A percentile compares a stretch with the other conserved stretches of the same genome.
Conservation (phyloP, 1,139 yeast species). For the Blastobotrys niveus region DNA sequence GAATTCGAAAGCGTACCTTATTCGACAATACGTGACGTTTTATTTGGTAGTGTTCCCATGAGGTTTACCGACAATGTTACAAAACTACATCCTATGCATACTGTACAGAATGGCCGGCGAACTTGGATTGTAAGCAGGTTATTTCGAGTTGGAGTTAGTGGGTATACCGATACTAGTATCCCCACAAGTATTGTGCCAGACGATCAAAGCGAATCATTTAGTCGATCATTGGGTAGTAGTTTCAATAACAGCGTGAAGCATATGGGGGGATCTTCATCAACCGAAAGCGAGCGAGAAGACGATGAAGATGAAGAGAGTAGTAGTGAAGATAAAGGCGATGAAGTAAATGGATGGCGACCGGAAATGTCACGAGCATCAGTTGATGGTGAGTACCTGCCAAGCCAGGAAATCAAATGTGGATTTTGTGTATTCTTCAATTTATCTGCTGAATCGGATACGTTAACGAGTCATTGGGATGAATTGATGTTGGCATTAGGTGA, state of each 20-base stretch:
- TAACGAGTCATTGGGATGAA: conserved; percentile 30
- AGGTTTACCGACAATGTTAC: conserved; percentile 22
- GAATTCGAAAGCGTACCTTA: conserved; percentile 17
- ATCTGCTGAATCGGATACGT: conserved; percentile 19
- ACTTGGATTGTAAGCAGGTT: conserved; percentile 24
- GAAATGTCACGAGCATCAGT: not conserved
- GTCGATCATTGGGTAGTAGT: no score
- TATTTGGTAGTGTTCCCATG: conserved; percentile 27
- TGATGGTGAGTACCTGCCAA: not conserved
- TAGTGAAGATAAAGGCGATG: not conserved
- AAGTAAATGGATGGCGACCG: conserved; percentile 1
- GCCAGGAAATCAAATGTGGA: conserved; percentile 18
- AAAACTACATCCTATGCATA: conserved; percentile 26
- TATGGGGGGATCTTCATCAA: not conserved
- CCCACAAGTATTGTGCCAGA: conserved; percentile 11
- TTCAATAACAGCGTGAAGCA: no score
- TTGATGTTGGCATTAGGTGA: conserved; percentile 25
- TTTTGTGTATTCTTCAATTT: conserved; percentile 24
- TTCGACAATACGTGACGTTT: conserved; percentile 23
- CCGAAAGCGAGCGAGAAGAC: not conserved
- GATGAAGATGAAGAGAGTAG: not conserved
- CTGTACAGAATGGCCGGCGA: conserved; percentile 4
- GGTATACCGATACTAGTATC: conserved; percentile 3
- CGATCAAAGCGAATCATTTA: conserved; percentile 8
- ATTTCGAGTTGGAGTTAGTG: conserved; percentile 19